phyloP scores from a whole-genome alignment of 495 filamentous ascomycete genomes.

The Melanomma pulvis-pyrius region DNA sequence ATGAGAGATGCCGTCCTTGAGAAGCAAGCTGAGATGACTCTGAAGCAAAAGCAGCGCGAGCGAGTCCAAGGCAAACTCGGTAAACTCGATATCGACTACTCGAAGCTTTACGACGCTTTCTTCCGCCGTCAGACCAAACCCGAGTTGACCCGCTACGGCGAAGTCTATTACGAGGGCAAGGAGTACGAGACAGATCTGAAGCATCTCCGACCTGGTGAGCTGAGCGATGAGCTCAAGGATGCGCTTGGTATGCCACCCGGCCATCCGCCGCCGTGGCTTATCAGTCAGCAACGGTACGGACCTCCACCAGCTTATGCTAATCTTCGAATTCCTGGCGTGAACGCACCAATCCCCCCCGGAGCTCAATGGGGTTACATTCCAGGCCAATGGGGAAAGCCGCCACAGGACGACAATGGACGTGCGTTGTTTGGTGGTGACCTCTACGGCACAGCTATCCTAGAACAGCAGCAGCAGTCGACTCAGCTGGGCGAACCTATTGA shows the following conservation, averaged over 20 bases:
- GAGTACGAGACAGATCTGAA: conserved; percentile 95
- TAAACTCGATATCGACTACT: conserved; percentile 96
- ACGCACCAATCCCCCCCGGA: conserved; percentile 94
- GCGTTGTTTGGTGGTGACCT: conserved; percentile 93
- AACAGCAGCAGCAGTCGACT: conserved; percentile 54
- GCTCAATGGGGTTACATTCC: conserved; percentile 93
- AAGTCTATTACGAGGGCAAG: conserved; percentile 98
- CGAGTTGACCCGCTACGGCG: conserved; percentile 87
- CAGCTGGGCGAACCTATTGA: conserved; percentile 79
- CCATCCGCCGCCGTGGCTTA: conserved; percentile 93
- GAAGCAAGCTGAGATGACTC: conserved; percentile 84
- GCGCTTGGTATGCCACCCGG: conserved; percentile 93
- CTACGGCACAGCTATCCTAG: conserved; percentile 77
- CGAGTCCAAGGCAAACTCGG: conserved; percentile 96
- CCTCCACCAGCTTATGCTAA: conserved; percentile 91
- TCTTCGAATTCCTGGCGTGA: conserved; percentile 89
- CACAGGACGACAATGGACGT: conserved; percentile 85
- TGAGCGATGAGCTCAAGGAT: conserved; percentile 88
- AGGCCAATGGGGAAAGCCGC: conserved; percentile 94
- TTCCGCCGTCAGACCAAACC: conserved; percentile 97
- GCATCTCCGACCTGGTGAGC: conserved; percentile 85
- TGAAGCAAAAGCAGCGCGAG: conserved; percentile 96
- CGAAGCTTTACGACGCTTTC: conserved; percentile 96
- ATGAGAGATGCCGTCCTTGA: conserved; percentile 97
- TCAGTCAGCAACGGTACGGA: conserved; percentile 92